Base-by-base conservation (phyloP, 257 asterid species). In the Ehretia macrophylla region DNA sequence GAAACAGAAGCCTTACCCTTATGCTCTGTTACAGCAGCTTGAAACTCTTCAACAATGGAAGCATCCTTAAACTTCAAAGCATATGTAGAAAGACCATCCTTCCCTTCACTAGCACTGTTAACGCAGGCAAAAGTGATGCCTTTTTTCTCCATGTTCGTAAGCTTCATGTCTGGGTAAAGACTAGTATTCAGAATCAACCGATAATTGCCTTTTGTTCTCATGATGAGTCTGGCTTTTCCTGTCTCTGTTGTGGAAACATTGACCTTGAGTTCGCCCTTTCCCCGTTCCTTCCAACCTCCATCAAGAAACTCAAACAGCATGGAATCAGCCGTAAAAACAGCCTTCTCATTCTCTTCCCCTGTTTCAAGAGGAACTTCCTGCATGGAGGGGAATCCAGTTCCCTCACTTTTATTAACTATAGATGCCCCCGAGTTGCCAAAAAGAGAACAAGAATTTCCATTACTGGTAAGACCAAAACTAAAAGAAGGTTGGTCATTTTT, bases 111-210 rank as follows among this genome's bases (percentile, higher is more conserved):
- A 11, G 81, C 81, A 56, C 89, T 88, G 54, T 92, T 92, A 64
- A 89, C 72, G 27, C 99, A 88, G 44, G 96, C 96, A 65, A 88
- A 92, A 0, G 97, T 88, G 72, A 92, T 54, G 11, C 97, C 99
- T 46, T 77, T 92, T 79, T 92, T 92, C 40, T 92, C 97, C 99
- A 92, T 92, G 61, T 72, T 75, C 12, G 96, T 82, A 44, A 86
- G 80, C 85, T 92, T 88, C 94, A 88, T 86, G 59, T 92, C 96
- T 5, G 99, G 94, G 65, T 76, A 92, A 50, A 92, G 93, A 52
- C 81, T 75, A 5, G 99, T 94, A 60, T 92, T 92, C 81, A 92
- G 53, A 46, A 92, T 83, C 77, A 92, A 68, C 59, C 99, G 84
- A 67, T 77, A 85, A 68, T 92, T 86, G 55, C 97, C 97, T 64